Base-by-base conservation (phyloP, 1,139 yeast species). In the Geotrichum siamense region DNA sequence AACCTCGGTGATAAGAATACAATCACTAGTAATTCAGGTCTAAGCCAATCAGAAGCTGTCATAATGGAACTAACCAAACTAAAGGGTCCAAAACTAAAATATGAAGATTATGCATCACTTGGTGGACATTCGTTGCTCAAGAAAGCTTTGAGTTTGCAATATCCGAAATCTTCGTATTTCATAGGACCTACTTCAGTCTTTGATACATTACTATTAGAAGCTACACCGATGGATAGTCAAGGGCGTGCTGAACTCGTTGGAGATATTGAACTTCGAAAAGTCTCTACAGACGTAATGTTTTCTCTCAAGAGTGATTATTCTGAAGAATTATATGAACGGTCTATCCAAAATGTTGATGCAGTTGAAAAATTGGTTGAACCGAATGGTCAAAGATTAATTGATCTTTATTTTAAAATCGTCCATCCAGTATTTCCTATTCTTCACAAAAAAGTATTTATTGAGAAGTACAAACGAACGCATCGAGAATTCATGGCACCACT, bases 401-500 rank as follows among this genome's bases (percentile, higher is more conserved):
- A 67, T 41, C 53, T 69, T 8, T 70, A 65, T 52, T 70, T 70
- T 50, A 61, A 64, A 39, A 57, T 61, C 19, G 68, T 69, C 23
- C 75, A 71, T 39, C 73, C 72, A 1, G 57, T 65, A 6, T 61
- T 67, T 39, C 75, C 75, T 1, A 58, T 70, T 4, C 53, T 71
- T 6, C 69, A 67, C 36, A 67, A 68, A 46, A 61, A 64, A 27
- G 72, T 70, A 1, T 68, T 70, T 47, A 48, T 68, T 27, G 75
- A 70, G 47, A 69, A 71, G 47, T 70, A 69, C 54, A 54, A 67
- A 15, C 58, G 75, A 31, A 68, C 72, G 3, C 69, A 70, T 48
- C 59, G 74, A 41, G 75, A 70, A 50, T 65, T 70, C 43, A 63
- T 69, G 42, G 74, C 76, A 2, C 60, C 73, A 1, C 51, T 71